Evolutionary conservation across 345 rosid species (phyloP), one percentile per base, ranked within the genome.

Genomic region (Durio zibethinus): DNA sequence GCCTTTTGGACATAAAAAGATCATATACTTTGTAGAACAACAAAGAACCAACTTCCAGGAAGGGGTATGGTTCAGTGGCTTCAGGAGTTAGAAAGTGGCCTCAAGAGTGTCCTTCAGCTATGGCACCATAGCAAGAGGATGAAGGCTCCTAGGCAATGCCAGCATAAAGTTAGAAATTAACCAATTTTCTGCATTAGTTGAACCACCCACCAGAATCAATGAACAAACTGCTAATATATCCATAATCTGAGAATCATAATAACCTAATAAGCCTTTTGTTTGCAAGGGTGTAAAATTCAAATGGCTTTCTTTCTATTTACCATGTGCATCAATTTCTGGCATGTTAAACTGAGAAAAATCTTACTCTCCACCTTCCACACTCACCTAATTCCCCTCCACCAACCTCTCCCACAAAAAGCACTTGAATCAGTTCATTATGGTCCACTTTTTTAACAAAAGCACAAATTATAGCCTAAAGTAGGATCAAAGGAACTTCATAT

Each of bases 401-500:
- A n/a, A 38, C 48, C 71, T 38, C 50, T 18, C 70, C 45, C 16
- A 10, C 48, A 8, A 65, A 65, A 65, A n/a, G 25, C 71, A 65
- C 71, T 65, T 38, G 29, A 65, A 33, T 3, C 27, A 53, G 40
- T 42, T 9, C 20, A 38, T 10, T 74, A 2, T 7, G 38, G 56
- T 29, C 73, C 47, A 23, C 33, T 43, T 38, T 64, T 62, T 45
- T 47, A 52, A 57, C 42, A 10, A 76, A 50, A 15, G 6, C 9
- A 50, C 21, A 23, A 50, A 20, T n/a, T 52, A 66, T 18, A 80
- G 60, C 68, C 67, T 57, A 62, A 21, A 52, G 59, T n/a, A 53
- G 64, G 36, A 77, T 65, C 61, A 76, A 63, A 64, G 72, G 33
- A n/a, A 31, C 73, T 56, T 76, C 33, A 8, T 18, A 5, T 69